Conservation (phyloP, 306 rosid genomes). For the Fagus crenata region DNA sequence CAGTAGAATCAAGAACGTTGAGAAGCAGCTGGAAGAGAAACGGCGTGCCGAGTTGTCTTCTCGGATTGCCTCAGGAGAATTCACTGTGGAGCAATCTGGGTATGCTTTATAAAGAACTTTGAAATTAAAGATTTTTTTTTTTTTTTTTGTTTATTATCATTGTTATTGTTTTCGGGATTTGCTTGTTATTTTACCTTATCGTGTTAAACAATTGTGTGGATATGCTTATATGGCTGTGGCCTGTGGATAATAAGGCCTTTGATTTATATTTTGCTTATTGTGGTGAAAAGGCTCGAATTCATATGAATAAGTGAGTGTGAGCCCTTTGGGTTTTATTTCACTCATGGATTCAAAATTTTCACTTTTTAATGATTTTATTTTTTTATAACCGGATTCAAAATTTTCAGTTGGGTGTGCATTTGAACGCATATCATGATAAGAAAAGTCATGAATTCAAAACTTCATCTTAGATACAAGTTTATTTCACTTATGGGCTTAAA, state of each 20-base stretch:
- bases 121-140: not conserved
- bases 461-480: not conserved
- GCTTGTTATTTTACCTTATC: not conserved
- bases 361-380: no score
- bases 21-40: slow-evolving; percentile 47
- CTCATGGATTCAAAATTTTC: not conserved
- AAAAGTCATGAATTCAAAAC: no score
- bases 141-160: not conserved
- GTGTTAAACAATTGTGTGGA: not conserved
- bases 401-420: no score
- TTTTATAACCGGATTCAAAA: no score
- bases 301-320: not conserved
- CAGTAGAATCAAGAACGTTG: slow-evolving; percentile 40
- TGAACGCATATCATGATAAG: no score
- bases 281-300: not conserved
- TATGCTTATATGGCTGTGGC: not conserved
- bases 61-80: slow-evolving; percentile 81
- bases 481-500: slow-evolving; percentile 7
- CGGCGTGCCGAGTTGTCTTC: slow-evolving; percentile 65
- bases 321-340: not conserved
- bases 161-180: not conserved
- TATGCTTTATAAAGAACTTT: slow-evolving; percentile 22
- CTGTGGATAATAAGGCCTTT: no score
- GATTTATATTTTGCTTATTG: not conserved
- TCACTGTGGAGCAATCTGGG: slow-evolving; percentile 70